Conservation (phyloP, 2,329 filamentous ascomycete genomes). For the Calcarisporium arbuscula region DNA sequence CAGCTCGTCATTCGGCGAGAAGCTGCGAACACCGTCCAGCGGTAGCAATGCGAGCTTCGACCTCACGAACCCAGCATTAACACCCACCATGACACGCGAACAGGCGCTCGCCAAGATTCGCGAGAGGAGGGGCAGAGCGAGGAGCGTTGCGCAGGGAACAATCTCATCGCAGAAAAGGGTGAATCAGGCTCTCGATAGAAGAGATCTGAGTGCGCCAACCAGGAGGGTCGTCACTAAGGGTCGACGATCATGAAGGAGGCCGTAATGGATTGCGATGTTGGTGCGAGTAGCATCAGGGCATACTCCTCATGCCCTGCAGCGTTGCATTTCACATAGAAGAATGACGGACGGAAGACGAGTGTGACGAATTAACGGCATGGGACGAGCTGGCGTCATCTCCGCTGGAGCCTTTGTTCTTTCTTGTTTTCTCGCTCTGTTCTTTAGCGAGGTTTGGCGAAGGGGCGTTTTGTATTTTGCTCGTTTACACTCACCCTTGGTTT, state of each 20-base stretch:
- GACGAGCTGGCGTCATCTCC: no score
- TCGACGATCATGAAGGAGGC: constrained; percentile 6
- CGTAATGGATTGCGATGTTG: neutral
- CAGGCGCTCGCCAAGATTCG: constrained; percentile 70
- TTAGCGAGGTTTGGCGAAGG: constrained; percentile 9
- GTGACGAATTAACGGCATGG: no score
- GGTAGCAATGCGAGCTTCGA: constrained; percentile 40
- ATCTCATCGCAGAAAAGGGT: constrained; percentile 52
- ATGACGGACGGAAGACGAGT: no score
- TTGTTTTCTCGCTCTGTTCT: constrained; percentile 2
- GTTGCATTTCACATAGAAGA: no score
- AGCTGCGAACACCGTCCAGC: constrained; percentile 38
- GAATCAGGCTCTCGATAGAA: constrained; percentile 41
- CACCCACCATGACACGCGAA: constrained; percentile 63
- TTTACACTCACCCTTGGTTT: no score
- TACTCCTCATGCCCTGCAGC: no score
- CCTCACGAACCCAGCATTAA: constrained; percentile 50
- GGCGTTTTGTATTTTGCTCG: no score
- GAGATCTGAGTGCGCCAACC: constrained; percentile 43
- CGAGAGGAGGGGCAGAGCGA: constrained; percentile 63
- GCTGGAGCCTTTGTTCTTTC: constrained; percentile 7
- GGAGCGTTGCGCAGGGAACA: constrained; percentile 59
- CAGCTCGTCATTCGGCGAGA: constrained; percentile 36
- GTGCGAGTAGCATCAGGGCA: constrained; percentile 9
- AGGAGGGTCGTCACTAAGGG: constrained; percentile 20